These are phyloP conservation scores for Austropuccinia psidii DNA, from an alignment of 1,284 basidiomycete species.

Conservation along the genomic window DNA sequence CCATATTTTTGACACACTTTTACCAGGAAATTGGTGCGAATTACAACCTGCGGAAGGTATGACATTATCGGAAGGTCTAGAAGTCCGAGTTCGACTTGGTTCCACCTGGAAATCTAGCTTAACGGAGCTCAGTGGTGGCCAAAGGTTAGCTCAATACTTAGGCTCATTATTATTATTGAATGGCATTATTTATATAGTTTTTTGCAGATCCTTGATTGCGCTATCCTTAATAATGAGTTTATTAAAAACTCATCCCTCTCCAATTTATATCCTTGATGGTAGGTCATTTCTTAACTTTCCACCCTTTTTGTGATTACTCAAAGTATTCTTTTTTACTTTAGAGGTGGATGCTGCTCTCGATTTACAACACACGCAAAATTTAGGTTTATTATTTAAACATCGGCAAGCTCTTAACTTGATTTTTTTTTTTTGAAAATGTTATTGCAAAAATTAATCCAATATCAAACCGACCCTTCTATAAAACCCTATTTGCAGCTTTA, in stretches of 20 bases:
- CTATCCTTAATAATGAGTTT: constrained; percentile 47
- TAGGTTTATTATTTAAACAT: constrained; percentile 45
- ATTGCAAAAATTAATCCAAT: constrained; percentile 45
- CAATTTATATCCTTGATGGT: constrained; percentile 46
- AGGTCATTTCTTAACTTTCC: background rate
- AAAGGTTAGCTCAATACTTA: constrained; percentile 60
- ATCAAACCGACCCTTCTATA: constrained; percentile 50
- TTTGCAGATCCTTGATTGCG: constrained; percentile 43
- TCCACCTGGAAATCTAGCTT: constrained; percentile 94
- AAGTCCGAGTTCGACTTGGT: constrained; percentile 92
- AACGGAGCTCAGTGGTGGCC: constrained; percentile 93
- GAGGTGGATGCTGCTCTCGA: constrained; percentile 49
- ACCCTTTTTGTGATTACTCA: background rate
- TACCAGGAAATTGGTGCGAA: constrained; percentile 95
- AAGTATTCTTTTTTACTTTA: background rate
- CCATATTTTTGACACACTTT: constrained; percentile 85
- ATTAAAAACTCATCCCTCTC: constrained; percentile 48
- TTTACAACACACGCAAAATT: constrained; percentile 48
- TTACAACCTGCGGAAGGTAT: constrained; percentile 86
- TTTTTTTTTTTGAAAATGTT: constrained; percentile 56
- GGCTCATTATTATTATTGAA: background rate
- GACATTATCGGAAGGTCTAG: constrained; percentile 87
- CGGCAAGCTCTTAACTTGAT: constrained; percentile 45
- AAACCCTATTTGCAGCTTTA: constrained; percentile 99
- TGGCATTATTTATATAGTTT: background rate